Evolutionary conservation across 106 monocot species (phyloP).

Genomic region (Posidonia australis): DNA sequence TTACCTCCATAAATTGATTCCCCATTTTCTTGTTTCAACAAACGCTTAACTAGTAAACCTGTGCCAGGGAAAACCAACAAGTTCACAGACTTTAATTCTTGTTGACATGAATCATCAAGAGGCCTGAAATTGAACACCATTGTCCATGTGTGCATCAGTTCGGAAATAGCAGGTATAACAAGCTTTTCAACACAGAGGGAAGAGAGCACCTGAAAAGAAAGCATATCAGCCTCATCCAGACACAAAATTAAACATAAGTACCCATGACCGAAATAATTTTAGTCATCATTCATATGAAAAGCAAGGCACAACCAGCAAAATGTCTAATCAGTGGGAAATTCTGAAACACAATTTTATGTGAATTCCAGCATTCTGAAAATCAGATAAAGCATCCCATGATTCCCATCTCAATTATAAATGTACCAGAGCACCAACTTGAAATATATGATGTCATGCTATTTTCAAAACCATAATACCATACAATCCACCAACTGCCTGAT

Average conservation of each 20-base stretch:
- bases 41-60: constrained; percentile 56
- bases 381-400: too few species aligned
- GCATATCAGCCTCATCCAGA: too few species aligned
- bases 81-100: constrained; percentile 56
- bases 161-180: constrained; percentile 88
- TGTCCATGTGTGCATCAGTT: constrained; percentile 74
- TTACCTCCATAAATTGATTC: not conserved
- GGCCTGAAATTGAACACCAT: constrained; percentile 63
- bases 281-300: too few species aligned
- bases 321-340: too few species aligned
- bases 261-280: not conserved
- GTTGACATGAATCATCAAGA: constrained; percentile 34
- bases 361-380: too few species aligned
- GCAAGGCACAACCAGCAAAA: too few species aligned
- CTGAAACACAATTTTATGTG: too few species aligned
- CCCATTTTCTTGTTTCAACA: constrained; percentile 21
- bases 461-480: too few species aligned
- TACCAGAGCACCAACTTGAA: too few species aligned
- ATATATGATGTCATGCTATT: too few species aligned
- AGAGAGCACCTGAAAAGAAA: constrained; percentile 49
- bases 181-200: constrained; percentile 61
- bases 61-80: constrained; percentile 79
- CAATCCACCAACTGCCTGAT: too few species aligned
- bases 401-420: too few species aligned
- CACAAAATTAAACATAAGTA: constrained; percentile 2